phyloP scores from a whole-genome alignment of 257 asterid genomes.

The Primulina eburnea region DNA sequence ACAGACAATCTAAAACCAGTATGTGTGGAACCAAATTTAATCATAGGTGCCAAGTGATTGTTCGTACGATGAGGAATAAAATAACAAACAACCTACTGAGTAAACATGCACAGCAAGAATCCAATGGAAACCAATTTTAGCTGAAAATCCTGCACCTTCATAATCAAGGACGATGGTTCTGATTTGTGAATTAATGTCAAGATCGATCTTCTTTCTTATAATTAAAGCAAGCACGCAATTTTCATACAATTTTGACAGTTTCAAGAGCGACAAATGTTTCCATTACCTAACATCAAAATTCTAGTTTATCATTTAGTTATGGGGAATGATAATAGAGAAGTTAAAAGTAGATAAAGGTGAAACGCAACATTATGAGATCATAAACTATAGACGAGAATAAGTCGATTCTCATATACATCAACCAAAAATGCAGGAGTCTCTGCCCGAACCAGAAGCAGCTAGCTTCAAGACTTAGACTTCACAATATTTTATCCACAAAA shows the following conservation, averaged over 20 bases:
- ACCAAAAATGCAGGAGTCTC: not conserved
- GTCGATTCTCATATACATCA: not conserved
- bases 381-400: not conserved
- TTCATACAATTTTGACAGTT: not conserved
- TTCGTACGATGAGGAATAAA: not conserved
- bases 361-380: not conserved
- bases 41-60: not conserved
- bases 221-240: not conserved
- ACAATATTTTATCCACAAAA: not conserved
- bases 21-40: not conserved
- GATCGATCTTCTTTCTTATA: not conserved
- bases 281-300: not conserved
- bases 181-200: not conserved
- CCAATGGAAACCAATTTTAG: not conserved
- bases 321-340: not conserved
- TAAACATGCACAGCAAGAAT: not conserved
- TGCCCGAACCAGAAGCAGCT: not conserved
- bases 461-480: not conserved
- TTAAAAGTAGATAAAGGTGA: not conserved
- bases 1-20: not conserved
- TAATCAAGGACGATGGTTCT: not conserved
- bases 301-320: not conserved
- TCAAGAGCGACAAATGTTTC: not conserved
- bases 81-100: not conserved
- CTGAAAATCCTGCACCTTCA: not conserved